Base-by-base conservation (phyloP, 2,329 filamentous ascomycete genomes). In the Calonectria pauciramosa region DNA sequence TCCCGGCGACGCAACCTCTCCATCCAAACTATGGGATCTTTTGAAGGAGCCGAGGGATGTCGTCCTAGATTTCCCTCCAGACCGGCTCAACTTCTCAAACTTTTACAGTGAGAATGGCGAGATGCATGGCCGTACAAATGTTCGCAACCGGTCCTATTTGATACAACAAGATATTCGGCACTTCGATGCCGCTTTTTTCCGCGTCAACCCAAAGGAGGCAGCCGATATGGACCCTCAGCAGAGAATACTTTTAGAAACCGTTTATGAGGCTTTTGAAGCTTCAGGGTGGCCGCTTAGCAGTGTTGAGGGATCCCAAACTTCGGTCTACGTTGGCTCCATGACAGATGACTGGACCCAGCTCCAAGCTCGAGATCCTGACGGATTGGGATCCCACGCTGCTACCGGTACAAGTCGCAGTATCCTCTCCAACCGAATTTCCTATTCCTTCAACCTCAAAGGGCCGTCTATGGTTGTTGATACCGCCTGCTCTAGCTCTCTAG, bases 401-500 rank as follows among this genome's bases (percentile, higher is more conserved):
- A 75, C 75, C 3, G 76, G 76, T 3, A 44, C 71, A 0, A 44
- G 59, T 2, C 59, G 34, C 11, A 51, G 59, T 51, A 73, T 78
- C 59, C 28, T 78, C 6, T 69, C 78, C 0, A 78, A 77, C 36
- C 71, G 78, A 20, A 56, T 79, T 6, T 78, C 77, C 0, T 78
- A 77, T 32, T 73, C 78, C 18, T 79, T 76, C 38, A 72, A 78
- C 52, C 71, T 73, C 47, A 70, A 76, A 13, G 80, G 79, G 0
- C 72, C 80, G 0, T 70, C 52, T 14, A 70, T 80, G 59, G 84
- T 83, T 5, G 77, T 86, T 18, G 83, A 87, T 59, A 86, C 86
- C 6, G 86, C 84, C 3, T 87, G 86, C 68, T 85, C 84, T 0
- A 81, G 82, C 7, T 82, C 80, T 56, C 69, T 86, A 7, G 82